A percentile compares a stretch with the other conserved stretches of the same genome.
phyloP scores from a whole-genome alignment of 1,139 yeast species.

The Pichia sp. region DNA sequence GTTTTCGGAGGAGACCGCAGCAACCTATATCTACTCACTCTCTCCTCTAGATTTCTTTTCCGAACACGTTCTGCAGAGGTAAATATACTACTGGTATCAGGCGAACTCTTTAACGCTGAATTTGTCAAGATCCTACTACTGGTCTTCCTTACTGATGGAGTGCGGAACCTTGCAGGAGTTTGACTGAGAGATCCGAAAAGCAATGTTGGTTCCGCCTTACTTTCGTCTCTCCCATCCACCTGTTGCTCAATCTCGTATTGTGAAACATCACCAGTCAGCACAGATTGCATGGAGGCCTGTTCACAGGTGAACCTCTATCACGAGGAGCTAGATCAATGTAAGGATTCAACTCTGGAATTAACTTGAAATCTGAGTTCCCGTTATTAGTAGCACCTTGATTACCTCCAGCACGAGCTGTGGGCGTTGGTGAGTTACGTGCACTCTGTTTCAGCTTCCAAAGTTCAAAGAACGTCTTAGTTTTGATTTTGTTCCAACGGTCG shows the following conservation, averaged over 20 bases:
- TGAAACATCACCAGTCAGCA: conserved; percentile 9
- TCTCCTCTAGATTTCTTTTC: conserved; percentile 26
- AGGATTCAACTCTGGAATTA: conserved; percentile 15
- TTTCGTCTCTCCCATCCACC: neutral
- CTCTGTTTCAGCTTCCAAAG: conserved; percentile 28
- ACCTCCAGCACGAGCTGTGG: conserved; percentile 9
- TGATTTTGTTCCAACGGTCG: conserved; percentile 27
- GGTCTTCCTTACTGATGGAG: conserved; percentile 8
- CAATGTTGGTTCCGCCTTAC: neutral
- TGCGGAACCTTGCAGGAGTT: conserved; percentile 8
- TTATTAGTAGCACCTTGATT: neutral
- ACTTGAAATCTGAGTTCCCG: neutral
- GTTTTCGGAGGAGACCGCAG: conserved; percentile 17
- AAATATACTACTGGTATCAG: conserved; percentile 9
- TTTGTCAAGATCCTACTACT: conserved; percentile 4
- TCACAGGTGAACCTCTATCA: conserved; percentile 15
- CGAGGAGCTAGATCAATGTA: conserved; percentile 16
- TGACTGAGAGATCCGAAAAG: neutral
- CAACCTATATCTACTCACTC: conserved; percentile 26
- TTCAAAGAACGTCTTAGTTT: conserved; percentile 26
- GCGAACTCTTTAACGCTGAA: neutral
- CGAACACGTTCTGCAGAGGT: conserved; percentile 31
- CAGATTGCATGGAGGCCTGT: conserved; percentile 10
- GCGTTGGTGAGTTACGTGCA: conserved; percentile 13
- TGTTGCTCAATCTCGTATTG: conserved; percentile 8